Evolutionary conservation across 1,139 yeast genomes (phyloP), one percentile per base, ranked within the genome.

Genomic region (Meyerozyma carpophila): DNA sequence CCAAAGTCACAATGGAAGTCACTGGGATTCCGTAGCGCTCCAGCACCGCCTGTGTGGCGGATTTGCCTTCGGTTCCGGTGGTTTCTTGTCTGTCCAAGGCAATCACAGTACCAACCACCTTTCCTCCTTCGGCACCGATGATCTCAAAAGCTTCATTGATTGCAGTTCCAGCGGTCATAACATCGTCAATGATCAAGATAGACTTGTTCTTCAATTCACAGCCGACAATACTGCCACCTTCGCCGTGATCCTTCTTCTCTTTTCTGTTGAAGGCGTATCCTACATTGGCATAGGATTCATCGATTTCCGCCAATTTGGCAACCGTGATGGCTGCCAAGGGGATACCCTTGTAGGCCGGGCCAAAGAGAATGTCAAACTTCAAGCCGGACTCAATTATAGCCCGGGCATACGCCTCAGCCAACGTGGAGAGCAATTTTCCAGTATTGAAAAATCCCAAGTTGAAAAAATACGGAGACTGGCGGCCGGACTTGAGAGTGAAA

Each of bases 101-200:
- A 58, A 93, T 87, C 51, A 90, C 83, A 48, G 90, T 80, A 4
- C 95, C 98, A 37, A 81, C 87, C 29, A 89, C 85, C 20, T 69
- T 59, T 43, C 96, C 98, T 37, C 79, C 72, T 55, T 83, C 93
- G 25, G 61, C 70, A 24, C 72, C 72, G 56, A 93, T 89, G 56
- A 93, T 86, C 43, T 77, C 81, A 54, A 89, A 86, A 1, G 98
- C 97, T 66, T 93, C 98, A 57, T 85, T 86, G 61, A 91, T 90
- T 43, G 98, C 98, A 47, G 98, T 93, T 36, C 98, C 98, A 3
- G 98, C 98, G 47, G 98, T 93, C 82, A 93, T 91, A 41, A 93
- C 98, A 58, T 93, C 98, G 65, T 93, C 98, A 51, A 93, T 89
- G 56, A 93, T 85, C 57, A 93, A 72, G 29, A 90, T 79, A 49